Evolutionary conservation across 2,329 filamentous ascomycete genomes (phyloP), one percentile per base, ranked within the genome.

Genomic region (Venturia aucupariae): DNA sequence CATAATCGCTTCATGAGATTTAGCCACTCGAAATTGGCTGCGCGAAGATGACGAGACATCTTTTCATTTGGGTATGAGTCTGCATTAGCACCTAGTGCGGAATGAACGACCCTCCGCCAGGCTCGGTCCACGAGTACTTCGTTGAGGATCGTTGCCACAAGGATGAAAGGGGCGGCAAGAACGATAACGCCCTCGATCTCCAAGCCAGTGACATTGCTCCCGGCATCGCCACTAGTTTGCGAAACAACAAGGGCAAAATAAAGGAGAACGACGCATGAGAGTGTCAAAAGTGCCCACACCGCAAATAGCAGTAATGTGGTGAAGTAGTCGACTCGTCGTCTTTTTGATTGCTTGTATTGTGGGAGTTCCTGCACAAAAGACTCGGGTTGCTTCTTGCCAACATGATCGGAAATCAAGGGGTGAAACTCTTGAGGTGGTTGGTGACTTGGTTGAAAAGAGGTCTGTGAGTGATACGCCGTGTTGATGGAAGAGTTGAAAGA

Each of bases 11-110:
- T 61, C 35, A 61, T 32, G 4, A 61, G 24, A 13, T 61, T 61
- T 7, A 61, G 4, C 59, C 59, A 61, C 59, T 61, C 38, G 19
- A 61, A 42, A n/a, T 61, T 61, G 7, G 59, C 59, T 19, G 59
- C 59, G 24, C 59, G 59, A 32, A 61, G 35, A 42, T 61, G 42
- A 8, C 38, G 13, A 13, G 22, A 41, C 59, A 61, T 61, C 32
- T 61, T 41, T 8, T 27, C 38, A 13, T 61, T 38, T 8, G 22
- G 13, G 15, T 42, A 46, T 5, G 38, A 24, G 13, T 61, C 32
- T 3, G 59, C 59, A 46, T 46, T 46, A 15, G 22, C 6, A 19
- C 59, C 59, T 15, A 61, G 38, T 17, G 59, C 59, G 6, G 59
- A 13, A 22, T 61, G 59, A 35, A 61, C 17, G 35, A 61, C 59